Evolutionary conservation across 2,329 filamentous ascomycete species (phyloP).

Genomic region (Apiospora phragmitis): DNA sequence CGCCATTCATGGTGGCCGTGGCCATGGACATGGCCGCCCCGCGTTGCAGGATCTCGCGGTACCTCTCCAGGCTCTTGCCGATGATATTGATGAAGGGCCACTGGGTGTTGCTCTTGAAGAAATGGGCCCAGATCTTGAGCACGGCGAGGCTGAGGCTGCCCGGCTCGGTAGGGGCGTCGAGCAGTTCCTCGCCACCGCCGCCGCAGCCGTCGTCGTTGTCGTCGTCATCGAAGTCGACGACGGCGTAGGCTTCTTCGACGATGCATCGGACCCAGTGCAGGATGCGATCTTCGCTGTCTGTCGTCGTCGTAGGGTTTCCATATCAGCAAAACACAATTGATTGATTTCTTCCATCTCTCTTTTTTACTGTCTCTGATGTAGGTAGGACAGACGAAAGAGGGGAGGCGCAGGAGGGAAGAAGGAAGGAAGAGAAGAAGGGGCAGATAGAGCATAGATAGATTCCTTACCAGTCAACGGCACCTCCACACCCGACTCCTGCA

Average conservation of each 20-base stretch:
- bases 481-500: slow-evolving; percentile 21
- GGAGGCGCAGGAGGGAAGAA: too few relatives aligned
- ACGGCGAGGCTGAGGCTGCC: slow-evolving; percentile 39
- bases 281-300: slow-evolving; percentile 44
- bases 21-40: background rate
- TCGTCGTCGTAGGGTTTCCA: background rate
- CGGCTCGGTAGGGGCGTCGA: slow-evolving; percentile 28
- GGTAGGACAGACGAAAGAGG: too few relatives aligned
- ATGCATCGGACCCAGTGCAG: slow-evolving; percentile 48
- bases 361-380: too few relatives aligned
- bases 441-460: background rate
- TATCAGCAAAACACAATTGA: background rate
- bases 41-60: slow-evolving; percentile 28
- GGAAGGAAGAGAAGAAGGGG: too few relatives aligned
- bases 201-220: background rate
- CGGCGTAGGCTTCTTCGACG: slow-evolving; percentile 42
- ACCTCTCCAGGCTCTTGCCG: slow-evolving; percentile 39
- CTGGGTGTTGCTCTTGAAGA: slow-evolving; percentile 48
- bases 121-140: slow-evolving; percentile 45
- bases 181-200: slow-evolving; percentile 19
- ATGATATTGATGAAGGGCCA: slow-evolving; percentile 50
- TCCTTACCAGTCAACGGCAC: slow-evolving; percentile 31
- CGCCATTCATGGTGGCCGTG: background rate
- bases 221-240: slow-evolving; percentile 41
- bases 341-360: too few relatives aligned